These are phyloP conservation scores for Rhodotorula sp. DNA, from an alignment of 1,284 basidiomycete genomes.

Conservation along the genomic window DNA sequence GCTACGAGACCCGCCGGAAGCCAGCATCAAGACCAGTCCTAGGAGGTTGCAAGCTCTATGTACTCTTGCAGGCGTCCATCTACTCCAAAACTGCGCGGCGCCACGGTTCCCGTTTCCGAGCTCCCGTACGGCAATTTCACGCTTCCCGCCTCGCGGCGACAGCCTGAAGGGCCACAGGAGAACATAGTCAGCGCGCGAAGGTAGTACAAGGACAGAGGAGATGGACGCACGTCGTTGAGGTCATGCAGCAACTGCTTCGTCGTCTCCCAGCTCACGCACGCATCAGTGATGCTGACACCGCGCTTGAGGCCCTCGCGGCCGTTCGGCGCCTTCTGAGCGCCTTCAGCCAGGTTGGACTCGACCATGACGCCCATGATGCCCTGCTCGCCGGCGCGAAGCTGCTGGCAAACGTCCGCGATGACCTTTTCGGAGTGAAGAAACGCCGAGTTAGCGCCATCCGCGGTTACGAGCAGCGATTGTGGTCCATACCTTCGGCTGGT, in stretches of 20 bases:
- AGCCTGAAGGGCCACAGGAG: conserved; percentile 3
- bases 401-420: conserved; percentile 69
- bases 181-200: background rate
- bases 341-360: conserved; percentile 86
- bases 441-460: background rate
- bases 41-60: background rate
- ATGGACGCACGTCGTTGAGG: conserved; percentile 44
- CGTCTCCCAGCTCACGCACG: conserved; percentile 86
- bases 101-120: background rate
- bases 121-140: background rate
- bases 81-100: background rate
- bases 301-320: conserved; percentile 63
- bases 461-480: too few relatives aligned
- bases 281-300: conserved; percentile 77
- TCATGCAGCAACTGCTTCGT: conserved; percentile 55
- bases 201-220: background rate
- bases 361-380: conserved; percentile 95
- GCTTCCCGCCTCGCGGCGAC: conserved; percentile 15
- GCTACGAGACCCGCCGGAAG: too few relatives aligned
- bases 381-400: conserved; percentile 72
- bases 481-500: conserved; percentile 67
- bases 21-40: too few relatives aligned
- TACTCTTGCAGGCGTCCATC: background rate
- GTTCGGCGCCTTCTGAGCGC: conserved; percentile 75
- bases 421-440: conserved; percentile 49